A percentile compares a stretch with the other conserved stretches of the same genome.
These are phyloP conservation scores for Yamadazyma akitaensis DNA, from an alignment of 805 yeast genomes.

Conservation along the genomic window DNA sequence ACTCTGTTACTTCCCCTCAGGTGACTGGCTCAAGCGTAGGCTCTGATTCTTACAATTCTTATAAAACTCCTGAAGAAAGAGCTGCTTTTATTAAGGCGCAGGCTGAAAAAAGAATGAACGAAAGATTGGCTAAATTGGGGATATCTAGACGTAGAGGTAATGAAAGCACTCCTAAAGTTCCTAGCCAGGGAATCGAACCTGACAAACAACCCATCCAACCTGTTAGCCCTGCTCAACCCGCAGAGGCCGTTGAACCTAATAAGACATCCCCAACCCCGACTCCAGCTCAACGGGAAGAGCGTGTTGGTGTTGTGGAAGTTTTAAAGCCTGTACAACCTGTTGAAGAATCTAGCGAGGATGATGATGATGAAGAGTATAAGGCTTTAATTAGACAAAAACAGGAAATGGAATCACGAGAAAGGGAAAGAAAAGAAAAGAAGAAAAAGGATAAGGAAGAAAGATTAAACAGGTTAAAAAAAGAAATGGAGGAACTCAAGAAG, in stretches of 20 bases:
- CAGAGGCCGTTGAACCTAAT: neutral
- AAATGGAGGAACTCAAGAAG: slow-evolving; percentile 52
- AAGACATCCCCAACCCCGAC: neutral
- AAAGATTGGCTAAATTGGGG: slow-evolving; percentile 78
- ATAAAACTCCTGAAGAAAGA: slow-evolving; percentile 59
- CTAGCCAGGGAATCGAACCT: neutral
- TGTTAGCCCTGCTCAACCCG: neutral
- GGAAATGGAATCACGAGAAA: slow-evolving; percentile 43
- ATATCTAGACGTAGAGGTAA: slow-evolving; percentile 42
- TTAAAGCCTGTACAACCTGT: slow-evolving; percentile 6
- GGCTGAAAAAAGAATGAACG: slow-evolving; percentile 73
- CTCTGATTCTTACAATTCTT: slow-evolving; percentile 13
- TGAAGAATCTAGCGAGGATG: slow-evolving; percentile 20
- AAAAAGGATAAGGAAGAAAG: slow-evolving; percentile 59
- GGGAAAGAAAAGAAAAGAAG: slow-evolving; percentile 46
- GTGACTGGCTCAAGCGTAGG: slow-evolving; percentile 9
- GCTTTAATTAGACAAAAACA: slow-evolving; percentile 44
- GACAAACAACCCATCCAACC: neutral
- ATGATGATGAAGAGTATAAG: slow-evolving; percentile 48
- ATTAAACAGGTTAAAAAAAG: slow-evolving; percentile 53
- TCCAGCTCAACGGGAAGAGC: slow-evolving; percentile 2
- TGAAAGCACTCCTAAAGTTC: neutral
- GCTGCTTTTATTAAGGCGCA: slow-evolving; percentile 81
- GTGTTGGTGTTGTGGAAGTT: slow-evolving; percentile 9
- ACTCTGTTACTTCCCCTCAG: slow-evolving; percentile 9